phyloP scores from a whole-genome alignment of 202 grass and related monocot genomes.

The Cymbopogon flexuosus region DNA sequence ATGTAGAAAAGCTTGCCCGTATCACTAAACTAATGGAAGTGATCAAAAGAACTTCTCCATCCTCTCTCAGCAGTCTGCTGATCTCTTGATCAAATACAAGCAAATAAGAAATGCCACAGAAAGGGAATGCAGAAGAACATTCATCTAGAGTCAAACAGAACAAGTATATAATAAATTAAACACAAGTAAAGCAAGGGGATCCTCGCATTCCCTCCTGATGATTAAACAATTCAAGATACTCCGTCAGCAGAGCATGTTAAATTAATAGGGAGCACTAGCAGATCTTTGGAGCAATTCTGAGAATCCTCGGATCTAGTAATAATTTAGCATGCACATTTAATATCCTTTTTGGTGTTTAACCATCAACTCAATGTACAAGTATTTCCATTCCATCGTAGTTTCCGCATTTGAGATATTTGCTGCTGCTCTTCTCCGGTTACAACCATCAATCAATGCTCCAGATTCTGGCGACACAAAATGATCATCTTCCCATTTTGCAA shows the following conservation, averaged over 20 bases:
- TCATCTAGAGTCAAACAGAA: constrained; percentile 21
- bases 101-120: neutral
- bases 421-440: neutral
- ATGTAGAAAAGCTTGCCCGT: neutral
- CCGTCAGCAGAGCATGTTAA: neutral
- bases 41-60: neutral
- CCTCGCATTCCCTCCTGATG: neutral
- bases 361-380: neutral
- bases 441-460: neutral
- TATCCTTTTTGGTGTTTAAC: neutral
- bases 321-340: neutral
- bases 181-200: constrained; percentile 1
- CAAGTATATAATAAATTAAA: constrained; percentile 20
- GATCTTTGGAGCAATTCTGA: neutral
- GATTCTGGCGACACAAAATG: neutral
- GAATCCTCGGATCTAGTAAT: neutral
- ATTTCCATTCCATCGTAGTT: neutral
- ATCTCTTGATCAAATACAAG: neutral
- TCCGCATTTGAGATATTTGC: neutral
- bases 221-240: constrained; percentile 14
- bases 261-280: neutral
- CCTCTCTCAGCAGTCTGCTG: neutral
- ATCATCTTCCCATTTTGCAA: neutral
- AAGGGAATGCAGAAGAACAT: neutral
- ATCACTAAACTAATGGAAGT: constrained; percentile 24